A percentile compares a stretch with the other conserved stretches of the same genome.
Conservation (phyloP, 495 filamentous ascomycete genomes). For the Lophiostoma macrostomum region DNA sequence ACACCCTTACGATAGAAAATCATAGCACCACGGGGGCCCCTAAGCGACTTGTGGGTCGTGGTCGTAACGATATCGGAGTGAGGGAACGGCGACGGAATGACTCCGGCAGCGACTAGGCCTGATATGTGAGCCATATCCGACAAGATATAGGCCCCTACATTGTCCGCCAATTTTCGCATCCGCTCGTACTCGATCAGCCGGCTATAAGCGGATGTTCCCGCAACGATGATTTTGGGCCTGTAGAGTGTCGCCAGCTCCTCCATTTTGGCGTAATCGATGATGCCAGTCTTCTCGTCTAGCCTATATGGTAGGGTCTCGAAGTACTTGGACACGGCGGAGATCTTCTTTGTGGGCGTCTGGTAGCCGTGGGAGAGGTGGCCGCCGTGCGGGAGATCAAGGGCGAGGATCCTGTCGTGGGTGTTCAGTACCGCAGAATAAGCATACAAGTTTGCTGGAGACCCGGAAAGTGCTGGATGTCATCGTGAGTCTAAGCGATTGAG, state of each 20-base stretch:
- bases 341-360: slow-evolving; percentile 97
- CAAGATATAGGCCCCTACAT: slow-evolving; percentile 89
- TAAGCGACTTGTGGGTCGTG: slow-evolving; percentile 98
- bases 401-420: slow-evolving; percentile 94
- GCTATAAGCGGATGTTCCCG: slow-evolving; percentile 98
- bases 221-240: slow-evolving; percentile 92
- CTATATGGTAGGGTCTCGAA: slow-evolving; percentile 97
- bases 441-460: slow-evolving; percentile 92
- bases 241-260: slow-evolving; percentile 92
- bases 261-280: slow-evolving; percentile 94
- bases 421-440: slow-evolving; percentile 91
- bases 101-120: slow-evolving; percentile 85
- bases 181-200: slow-evolving; percentile 94
- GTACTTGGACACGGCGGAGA: slow-evolving; percentile 96
- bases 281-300: slow-evolving; percentile 84
- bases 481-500: slow-evolving; percentile 26
- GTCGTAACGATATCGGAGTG: slow-evolving; percentile 97
- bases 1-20: slow-evolving; percentile 99
- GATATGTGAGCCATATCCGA: slow-evolving; percentile 99
- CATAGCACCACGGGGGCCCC: slow-evolving; percentile 98
- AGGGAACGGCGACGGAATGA: slow-evolving; percentile 91
- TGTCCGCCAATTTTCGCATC: slow-evolving; percentile 95
- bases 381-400: slow-evolving; percentile 92
- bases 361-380: slow-evolving; percentile 97
- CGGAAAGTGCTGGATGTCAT: slow-evolving; percentile 72